Base-by-base conservation (phyloP, 768 basidiomycete genomes). In the Lactarius psammicola region DNA sequence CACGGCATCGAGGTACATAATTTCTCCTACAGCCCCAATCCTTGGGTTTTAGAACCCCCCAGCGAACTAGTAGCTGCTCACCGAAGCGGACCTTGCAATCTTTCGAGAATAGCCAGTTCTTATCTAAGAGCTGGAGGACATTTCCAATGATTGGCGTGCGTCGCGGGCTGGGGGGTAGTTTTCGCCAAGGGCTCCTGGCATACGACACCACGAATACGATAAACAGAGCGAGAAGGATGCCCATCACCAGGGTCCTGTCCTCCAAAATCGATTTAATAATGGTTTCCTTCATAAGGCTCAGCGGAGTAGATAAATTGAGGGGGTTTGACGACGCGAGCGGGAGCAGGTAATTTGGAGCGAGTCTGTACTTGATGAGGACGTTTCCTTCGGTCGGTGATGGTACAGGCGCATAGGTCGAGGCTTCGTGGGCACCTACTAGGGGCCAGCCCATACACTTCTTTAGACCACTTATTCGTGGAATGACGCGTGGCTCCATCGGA, bases 1-100 rank as follows among this genome's bases (percentile, higher is more conserved):
- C 1, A 68, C 44, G 9, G 68, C 64, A 40, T 68, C 56, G 31
- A 74, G 55, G 36, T 74, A 67, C 31, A 74, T 60, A 5, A 74
- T 11, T 10, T 72, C 71, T 15, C 54, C 66, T 67, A 34, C 44
- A 38, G 2, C 17, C 11, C 20, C 11, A 20, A 1, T n/a, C 2
- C 28, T 38, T 31, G 6, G 9, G 20, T 15, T 23, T 60, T 28
- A 64, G 57, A 20, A 20, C 13, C 18, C 13, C 40, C 34, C 8
- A 4, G 4, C 0, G n/a, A 31, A 30, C 0, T 1, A 31, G 8
- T 30, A 10, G 26, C 0, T 28, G 8, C 58, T 36, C 30, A 59
- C 58, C 17, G n/a, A 38, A 59, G 33, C 17, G 23, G 13, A 40
- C 46, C 23, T 55, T 59, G 30, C 64, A 64, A 38, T 58, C 64